Evolutionary conservation across 306 rosid species (phyloP), one percentile per base, ranked within the genome.

Genomic region (Carpinus fangiana): DNA sequence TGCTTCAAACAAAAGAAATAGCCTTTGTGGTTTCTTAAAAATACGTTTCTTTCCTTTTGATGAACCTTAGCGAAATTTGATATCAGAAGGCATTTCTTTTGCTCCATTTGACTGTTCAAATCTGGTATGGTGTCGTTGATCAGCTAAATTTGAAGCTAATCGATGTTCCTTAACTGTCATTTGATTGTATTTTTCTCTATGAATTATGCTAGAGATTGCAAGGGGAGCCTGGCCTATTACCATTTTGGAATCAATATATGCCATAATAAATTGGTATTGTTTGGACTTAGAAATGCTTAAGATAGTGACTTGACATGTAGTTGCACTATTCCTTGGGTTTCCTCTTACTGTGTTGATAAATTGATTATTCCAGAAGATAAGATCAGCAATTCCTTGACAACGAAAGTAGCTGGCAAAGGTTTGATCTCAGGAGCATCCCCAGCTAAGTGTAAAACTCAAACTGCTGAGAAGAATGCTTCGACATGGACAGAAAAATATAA

Each of bases 401-500:
- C 77, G 56, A 66, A 28, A 72, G 90, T 85, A 82, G 86, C 75
- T 70, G 76, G 65, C 79, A 84, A 87, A 86, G 74, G 82, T 60
- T 84, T 82, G 66, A 68, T 53, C 57, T 81, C 87, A 56, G 88
- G 82, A 78, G 76, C 91, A 70, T 84, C 87, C 50, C 85, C 68
- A 57, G 86, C 79, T 50, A 89, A 76, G 90, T 73, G 21, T 1
- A 92, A 80, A 81, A 55, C 74, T 72, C 80, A 78, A 77, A 74
- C 78, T 47, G 17, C 77, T 50, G 72, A 31, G 41, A 83, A 79
- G 56, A 85, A 89, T 70, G 67, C 86, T 70, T 78, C 85, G 78
- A 88, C 80, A 56, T 95, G 99, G 99, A 87, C 98, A 0, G 99
- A 91, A 72, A 95, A 95, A 83, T 86, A 93, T 83, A 91, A 74